Conservation (phyloP, 352 stramenopile species). For the Phytophthora rubi region DNA sequence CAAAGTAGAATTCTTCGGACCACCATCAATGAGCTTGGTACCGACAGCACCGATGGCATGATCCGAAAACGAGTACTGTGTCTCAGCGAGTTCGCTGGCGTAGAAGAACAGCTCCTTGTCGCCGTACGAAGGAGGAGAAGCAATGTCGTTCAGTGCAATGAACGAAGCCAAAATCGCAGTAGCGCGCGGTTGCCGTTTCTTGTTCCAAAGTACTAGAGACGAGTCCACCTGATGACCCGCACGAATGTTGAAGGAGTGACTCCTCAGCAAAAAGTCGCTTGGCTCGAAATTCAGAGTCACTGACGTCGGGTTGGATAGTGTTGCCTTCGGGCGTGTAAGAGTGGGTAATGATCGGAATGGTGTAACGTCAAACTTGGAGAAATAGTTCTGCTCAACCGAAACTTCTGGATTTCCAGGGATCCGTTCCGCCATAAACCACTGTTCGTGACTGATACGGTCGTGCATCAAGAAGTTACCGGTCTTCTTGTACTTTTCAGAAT, state of each 20-base stretch:
- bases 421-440: constrained; percentile 35
- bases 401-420: constrained; percentile 23
- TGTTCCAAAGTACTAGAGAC: constrained; percentile 56
- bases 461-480: constrained; percentile 71
- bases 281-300: constrained; percentile 33
- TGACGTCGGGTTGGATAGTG: constrained; percentile 13
- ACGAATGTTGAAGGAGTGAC: constrained; percentile 45
- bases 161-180: constrained; percentile 52
- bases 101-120: constrained; percentile 61
- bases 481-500: constrained; percentile 46
- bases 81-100: constrained; percentile 53
- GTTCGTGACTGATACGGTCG: constrained; percentile 47
- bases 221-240: constrained; percentile 52
- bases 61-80: constrained; percentile 40
- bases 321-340: constrained; percentile 27
- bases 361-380: constrained; percentile 37
- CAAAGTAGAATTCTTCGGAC: constrained; percentile 31
- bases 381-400: constrained; percentile 35
- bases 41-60: constrained; percentile 47
- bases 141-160: constrained; percentile 27
- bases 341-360: constrained; percentile 29
- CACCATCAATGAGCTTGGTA: constrained; percentile 20
- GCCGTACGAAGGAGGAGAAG: constrained; percentile 45
- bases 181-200: constrained; percentile 39
- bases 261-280: constrained; percentile 35